Base-by-base conservation (phyloP, 805 yeast genomes). In the Metschnikowia anglica region DNA sequence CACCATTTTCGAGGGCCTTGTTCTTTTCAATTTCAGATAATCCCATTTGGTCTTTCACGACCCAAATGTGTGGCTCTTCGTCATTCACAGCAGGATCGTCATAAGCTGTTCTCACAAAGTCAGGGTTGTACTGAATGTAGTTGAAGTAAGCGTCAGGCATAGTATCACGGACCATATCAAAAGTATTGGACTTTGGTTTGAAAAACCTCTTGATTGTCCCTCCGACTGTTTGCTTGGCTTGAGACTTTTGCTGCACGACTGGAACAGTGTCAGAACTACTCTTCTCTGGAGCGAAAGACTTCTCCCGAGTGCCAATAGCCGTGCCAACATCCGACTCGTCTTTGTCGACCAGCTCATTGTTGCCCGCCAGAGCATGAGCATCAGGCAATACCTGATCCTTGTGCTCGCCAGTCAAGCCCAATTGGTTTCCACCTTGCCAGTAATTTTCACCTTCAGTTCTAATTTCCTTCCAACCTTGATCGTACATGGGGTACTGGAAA, bases 21-120 rank as follows among this genome's bases (percentile, higher is more conserved):
- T 66, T 67, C 48, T 81, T 74, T 57, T 83, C 81, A 44, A 74
- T 72, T 37, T 74, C 74, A 13, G 86, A 75, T 41, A 86, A 70
- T 4, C 93, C 91, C 68, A 80, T 64, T 5, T 75, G 67, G 61
- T 86, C 95, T 51, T 68, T 75, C 32, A 85, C 80, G 48, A 85
- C 68, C 95, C 95, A 86, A 37, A 84, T 68, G 43, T 75, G 74
- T 23, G 88, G 87, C 47, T 68, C 79, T 6, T 65, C 73, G 24
- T 72, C 81, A n/a, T 58, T 62, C 28, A 80, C 74, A 30, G 77
- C 75, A 18, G 88, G 87, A 54, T 80, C 77, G 27, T 72, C 68
- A 53, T 79, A 83, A 16, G 75, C 72, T 38, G 61, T 56, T 44
- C 62, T 60, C 25, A 70, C 55, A 47, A 69, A 72, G 34, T 69